These are phyloP conservation scores for Yarrowia alimentaria DNA, from an alignment of 805 yeast genomes.

Conservation along the genomic window DNA sequence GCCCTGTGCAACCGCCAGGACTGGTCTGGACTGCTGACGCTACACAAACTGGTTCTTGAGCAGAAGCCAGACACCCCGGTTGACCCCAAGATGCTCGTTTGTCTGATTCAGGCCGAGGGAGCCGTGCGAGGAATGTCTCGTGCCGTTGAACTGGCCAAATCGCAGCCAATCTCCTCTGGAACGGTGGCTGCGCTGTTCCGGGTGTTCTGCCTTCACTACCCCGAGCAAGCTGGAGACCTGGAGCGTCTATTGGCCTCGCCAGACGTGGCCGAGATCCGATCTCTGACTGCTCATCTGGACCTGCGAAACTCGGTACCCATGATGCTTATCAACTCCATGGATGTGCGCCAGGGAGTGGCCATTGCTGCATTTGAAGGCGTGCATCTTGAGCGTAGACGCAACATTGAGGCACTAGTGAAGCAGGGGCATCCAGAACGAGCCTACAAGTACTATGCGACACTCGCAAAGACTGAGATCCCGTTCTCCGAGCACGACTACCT, in stretches of 20 bases:
- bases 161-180: not conserved
- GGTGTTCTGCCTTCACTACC: slow-evolving; percentile 8
- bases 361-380: slow-evolving; percentile 2
- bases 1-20: not conserved
- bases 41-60: not conserved
- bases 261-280: not conserved
- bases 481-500: slow-evolving; percentile 19
- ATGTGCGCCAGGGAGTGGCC: not conserved
- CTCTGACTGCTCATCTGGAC: slow-evolving; percentile 3
- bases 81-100: not conserved
- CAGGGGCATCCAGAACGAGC: slow-evolving; percentile 10
- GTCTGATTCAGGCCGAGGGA: slow-evolving; percentile 5
- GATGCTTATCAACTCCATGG: not conserved
- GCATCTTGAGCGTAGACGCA: slow-evolving; percentile 3
- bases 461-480: slow-evolving; percentile 15
- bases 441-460: not conserved
- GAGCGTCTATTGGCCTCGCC: slow-evolving; percentile 10
- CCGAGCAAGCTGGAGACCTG: slow-evolving; percentile 3
- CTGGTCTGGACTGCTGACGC: not conserved
- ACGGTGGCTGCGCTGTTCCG: slow-evolving; percentile 1
- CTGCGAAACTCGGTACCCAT: slow-evolving; percentile 7
- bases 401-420: slow-evolving; percentile 1
- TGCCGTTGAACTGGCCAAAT: not conserved
- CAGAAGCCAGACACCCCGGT: not conserved
- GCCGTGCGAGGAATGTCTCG: not conserved